Conservation (phyloP, 768 basidiomycete genomes). For the Boletus tylopilopsis region DNA sequence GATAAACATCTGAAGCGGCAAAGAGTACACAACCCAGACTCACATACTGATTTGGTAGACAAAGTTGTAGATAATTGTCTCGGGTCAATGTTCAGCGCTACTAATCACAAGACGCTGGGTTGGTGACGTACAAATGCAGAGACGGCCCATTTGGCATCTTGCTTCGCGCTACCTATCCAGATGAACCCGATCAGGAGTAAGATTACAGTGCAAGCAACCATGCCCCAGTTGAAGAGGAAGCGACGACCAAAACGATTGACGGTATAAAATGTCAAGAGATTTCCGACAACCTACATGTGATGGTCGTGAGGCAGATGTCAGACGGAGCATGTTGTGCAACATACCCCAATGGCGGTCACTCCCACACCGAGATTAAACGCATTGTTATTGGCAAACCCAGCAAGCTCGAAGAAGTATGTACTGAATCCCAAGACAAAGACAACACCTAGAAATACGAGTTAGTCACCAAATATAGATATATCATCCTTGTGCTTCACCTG, state of each 20-base stretch:
- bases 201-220: slow-evolving; percentile 20
- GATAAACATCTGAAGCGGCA: neutral
- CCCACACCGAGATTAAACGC: slow-evolving; percentile 33
- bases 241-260: slow-evolving; percentile 24
- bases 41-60: slow-evolving; percentile 27
- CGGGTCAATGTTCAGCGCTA: neutral
- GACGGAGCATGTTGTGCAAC: neutral
- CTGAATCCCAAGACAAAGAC: slow-evolving; percentile 28
- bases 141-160: slow-evolving; percentile 21
- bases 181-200: slow-evolving; percentile 26
- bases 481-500: slow-evolving; percentile 11
- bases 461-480: neutral
- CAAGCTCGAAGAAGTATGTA: slow-evolving; percentile 36
- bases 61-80: slow-evolving; percentile 32
- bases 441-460: slow-evolving; percentile 13
- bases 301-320: neutral
- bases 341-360: slow-evolving; percentile 26
- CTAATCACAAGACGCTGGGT: neutral
- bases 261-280: slow-evolving; percentile 24
- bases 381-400: slow-evolving; percentile 26
- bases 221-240: slow-evolving; percentile 28
- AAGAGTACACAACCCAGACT: neutral
- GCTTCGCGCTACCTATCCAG: slow-evolving; percentile 17
- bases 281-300: slow-evolving; percentile 20
- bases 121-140: slow-evolving; percentile 18